These are phyloP conservation scores for Brettanomyces anomalus DNA, from an alignment of 805 yeast genomes.

Conservation along the genomic window DNA sequence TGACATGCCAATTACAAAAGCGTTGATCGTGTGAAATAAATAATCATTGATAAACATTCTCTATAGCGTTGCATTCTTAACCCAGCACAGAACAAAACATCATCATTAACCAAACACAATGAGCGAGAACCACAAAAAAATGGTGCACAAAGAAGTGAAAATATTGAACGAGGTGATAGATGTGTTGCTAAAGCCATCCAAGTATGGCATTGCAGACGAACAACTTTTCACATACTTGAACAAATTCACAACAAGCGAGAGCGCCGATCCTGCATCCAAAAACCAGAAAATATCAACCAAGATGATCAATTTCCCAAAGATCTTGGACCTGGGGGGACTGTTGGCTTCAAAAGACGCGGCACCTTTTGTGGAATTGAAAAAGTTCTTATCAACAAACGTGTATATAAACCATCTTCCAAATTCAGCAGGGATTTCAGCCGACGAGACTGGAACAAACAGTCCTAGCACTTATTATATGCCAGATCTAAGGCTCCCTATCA, in stretches of 20 bases:
- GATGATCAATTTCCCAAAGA: constrained; percentile 18
- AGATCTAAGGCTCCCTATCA: constrained; percentile 20
- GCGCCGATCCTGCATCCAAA: background rate
- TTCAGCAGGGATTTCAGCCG: constrained; percentile 3
- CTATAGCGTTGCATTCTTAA: no score
- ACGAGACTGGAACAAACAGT: background rate
- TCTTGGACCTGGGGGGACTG: constrained; percentile 19
- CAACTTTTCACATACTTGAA: constrained; percentile 14
- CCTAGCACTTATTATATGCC: constrained; percentile 17
- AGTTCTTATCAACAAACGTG: constrained; percentile 17
- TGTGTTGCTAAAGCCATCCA: constrained; percentile 14
- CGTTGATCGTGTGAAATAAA: no score
- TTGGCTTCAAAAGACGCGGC: constrained; percentile 8
- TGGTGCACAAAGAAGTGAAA: constrained; percentile 14
- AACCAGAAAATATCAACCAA: constrained; percentile 11
- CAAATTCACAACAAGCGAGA: constrained; percentile 2
- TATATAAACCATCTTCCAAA: constrained; percentile 17
- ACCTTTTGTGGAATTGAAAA: constrained; percentile 1
- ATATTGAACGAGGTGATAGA: constrained; percentile 18
- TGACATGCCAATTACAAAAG: no score
- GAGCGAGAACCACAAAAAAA: background rate
- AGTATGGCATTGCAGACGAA: constrained; percentile 10
- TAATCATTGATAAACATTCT: no score
- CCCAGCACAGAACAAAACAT: no score
- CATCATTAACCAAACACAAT: no score